These are phyloP conservation scores for Crinitomyces ghanaensis DNA, from an alignment of 805 yeast genomes.

Conservation along the genomic window DNA sequence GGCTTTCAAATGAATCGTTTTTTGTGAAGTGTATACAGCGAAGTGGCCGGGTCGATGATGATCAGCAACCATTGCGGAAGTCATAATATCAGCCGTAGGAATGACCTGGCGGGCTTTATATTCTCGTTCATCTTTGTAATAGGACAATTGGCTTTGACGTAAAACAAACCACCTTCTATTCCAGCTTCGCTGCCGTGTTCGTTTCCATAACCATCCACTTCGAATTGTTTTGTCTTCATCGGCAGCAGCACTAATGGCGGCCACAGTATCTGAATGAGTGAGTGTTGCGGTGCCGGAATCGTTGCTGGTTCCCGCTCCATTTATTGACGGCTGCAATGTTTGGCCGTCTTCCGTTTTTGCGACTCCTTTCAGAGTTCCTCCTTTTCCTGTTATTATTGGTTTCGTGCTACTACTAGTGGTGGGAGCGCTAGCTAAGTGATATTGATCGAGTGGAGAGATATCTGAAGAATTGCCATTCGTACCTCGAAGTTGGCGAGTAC, in stretches of 20 bases:
- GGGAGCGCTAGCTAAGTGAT: too few relatives aligned
- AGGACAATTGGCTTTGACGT: constrained; percentile 22
- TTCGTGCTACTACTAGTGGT: too few relatives aligned
- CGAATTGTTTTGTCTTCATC: constrained; percentile 10
- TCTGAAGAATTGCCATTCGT: too few relatives aligned
- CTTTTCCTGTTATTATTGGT: too few relatives aligned
- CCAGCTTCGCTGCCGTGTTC: constrained; percentile 21
- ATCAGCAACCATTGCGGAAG: constrained; percentile 22
- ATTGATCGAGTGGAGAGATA: too few relatives aligned
- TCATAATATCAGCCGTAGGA: constrained; percentile 22
- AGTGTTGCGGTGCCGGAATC: too few relatives aligned
- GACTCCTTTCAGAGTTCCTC: too few relatives aligned
- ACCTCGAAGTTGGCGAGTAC: too few relatives aligned
- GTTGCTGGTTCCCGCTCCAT: too few relatives aligned
- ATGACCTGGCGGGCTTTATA: constrained; percentile 24
- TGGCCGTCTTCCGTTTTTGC: too few relatives aligned
- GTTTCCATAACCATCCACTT: constrained; percentile 24
- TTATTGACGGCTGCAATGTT: too few relatives aligned
- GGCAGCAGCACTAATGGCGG: not conserved
- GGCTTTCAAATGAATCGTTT: constrained; percentile 22
- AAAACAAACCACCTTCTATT: constrained; percentile 27
- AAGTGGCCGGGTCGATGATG: constrained; percentile 17
- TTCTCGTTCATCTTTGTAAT: constrained; percentile 27
- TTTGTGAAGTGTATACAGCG: constrained; percentile 24
- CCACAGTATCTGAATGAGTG: too few relatives aligned